Conservation (phyloP, 163 green algal genomes). For the Trebouxiophyceae sp. region DNA sequence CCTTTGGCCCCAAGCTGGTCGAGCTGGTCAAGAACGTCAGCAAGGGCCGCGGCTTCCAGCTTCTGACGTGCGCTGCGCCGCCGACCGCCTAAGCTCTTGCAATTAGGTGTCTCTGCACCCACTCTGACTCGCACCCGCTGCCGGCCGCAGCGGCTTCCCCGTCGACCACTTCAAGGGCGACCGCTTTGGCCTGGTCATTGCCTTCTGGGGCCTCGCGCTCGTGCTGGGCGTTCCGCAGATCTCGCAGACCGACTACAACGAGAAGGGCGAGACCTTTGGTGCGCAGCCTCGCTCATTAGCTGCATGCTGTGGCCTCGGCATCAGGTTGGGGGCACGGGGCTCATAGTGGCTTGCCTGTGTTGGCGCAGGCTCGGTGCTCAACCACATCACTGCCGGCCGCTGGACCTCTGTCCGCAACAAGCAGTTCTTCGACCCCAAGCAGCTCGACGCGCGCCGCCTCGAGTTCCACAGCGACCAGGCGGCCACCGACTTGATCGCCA, state of each 20-base stretch:
- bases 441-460: not conserved
- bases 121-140: too few species aligned
- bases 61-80: slow-evolving; percentile 7
- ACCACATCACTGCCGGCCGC: slow-evolving; percentile 17
- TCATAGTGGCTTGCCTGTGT: too few species aligned
- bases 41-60: slow-evolving; percentile 23
- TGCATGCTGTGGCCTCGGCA: too few species aligned
- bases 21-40: slow-evolving; percentile 19
- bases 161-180: slow-evolving; percentile 16
- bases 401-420: not conserved
- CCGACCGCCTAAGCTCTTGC: too few species aligned
- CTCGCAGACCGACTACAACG: slow-evolving; percentile 27
- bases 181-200: slow-evolving; percentile 9
- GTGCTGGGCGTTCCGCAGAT: slow-evolving; percentile 13
- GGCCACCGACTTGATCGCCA: slow-evolving; percentile 14
- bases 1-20: slow-evolving; percentile 18
- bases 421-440: not conserved
- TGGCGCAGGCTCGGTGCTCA: slow-evolving; percentile 15
- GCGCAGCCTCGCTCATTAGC: not conserved
- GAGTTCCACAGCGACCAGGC: slow-evolving; percentile 13
- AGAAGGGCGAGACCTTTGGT: slow-evolving; percentile 8
- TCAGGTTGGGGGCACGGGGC: too few species aligned
- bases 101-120: too few species aligned
- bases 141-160: slow-evolving; percentile 24
- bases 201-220: slow-evolving; percentile 18